These are phyloP conservation scores for Serendipita sp. DNA, from an alignment of 768 basidiomycete species.

Conservation along the genomic window DNA sequence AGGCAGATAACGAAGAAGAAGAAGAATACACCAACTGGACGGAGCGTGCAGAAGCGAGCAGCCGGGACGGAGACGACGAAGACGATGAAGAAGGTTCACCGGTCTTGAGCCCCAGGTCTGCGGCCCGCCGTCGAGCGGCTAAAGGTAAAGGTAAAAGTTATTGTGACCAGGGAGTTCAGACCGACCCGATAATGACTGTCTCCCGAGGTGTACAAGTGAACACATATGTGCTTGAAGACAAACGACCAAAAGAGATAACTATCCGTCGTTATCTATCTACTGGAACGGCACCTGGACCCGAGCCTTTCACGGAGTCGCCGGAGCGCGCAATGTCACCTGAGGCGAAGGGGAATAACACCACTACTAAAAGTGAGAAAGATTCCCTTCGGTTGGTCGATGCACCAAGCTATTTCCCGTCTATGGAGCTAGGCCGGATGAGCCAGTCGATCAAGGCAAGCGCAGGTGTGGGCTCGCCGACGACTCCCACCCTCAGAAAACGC, in stretches of 20 bases:
- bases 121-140: not conserved
- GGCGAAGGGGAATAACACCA: not conserved
- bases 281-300: not conserved
- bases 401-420: not conserved
- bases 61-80: slow-evolving; percentile 70
- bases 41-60: slow-evolving; percentile 45
- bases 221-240: not conserved
- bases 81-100: slow-evolving; percentile 31
- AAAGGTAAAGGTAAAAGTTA: slow-evolving; percentile 5
- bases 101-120: not conserved
- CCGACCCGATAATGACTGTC: not conserved
- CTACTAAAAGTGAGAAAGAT: not conserved
- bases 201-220: slow-evolving; percentile 4
- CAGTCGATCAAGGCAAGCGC: not conserved
- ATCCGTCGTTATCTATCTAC: not conserved
- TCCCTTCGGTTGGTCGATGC: not conserved
- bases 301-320: not conserved
- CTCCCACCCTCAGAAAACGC: not conserved
- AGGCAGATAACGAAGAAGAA: slow-evolving; percentile 22
- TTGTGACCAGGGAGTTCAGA: slow-evolving; percentile 3
- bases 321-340: not conserved
- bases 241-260: not conserved
- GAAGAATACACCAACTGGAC: slow-evolving; percentile 30
- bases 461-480: not conserved
- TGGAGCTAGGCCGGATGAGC: not conserved